Evolutionary conservation across 2,329 filamentous ascomycete species (phyloP).

Genomic region (Trichophyton verrucosum): DNA sequence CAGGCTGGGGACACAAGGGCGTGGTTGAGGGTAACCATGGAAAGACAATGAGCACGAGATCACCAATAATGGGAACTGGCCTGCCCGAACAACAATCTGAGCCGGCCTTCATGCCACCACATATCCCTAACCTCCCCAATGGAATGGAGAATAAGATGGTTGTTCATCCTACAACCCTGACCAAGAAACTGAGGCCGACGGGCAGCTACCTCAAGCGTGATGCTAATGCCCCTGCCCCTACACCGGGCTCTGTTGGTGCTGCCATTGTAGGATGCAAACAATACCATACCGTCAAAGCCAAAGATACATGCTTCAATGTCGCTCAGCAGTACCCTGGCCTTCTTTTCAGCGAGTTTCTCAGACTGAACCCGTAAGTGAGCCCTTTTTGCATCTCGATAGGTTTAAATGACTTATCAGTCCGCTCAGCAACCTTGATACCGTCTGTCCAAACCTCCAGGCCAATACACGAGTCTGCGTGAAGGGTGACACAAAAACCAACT

Average conservation of each 20-base stretch:
- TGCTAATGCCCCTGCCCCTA: background rate
- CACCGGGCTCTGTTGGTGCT: background rate
- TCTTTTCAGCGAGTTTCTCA: background rate
- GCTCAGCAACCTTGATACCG: background rate
- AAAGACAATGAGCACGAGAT: too few species aligned
- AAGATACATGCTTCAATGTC: background rate
- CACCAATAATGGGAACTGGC: background rate
- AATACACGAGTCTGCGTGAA: background rate
- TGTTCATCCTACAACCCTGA: background rate
- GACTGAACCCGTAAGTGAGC: background rate
- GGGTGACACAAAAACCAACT: background rate
- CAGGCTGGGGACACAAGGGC: too few species aligned
- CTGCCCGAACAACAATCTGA: background rate
- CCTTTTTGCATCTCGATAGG: background rate
- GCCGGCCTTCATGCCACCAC: background rate
- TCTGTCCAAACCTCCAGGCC: background rate
- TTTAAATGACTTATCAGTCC: background rate
- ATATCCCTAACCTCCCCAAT: background rate
- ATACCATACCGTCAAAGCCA: background rate
- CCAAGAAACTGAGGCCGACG: background rate
- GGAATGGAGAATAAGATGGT: background rate
- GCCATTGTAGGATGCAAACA: background rate
- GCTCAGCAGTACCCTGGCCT: background rate
- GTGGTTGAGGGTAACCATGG: too few species aligned
- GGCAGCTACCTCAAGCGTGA: background rate